Evolutionary conservation across 2,329 filamentous ascomycete genomes (phyloP).

Genomic region (Teratosphaeria viscida): DNA sequence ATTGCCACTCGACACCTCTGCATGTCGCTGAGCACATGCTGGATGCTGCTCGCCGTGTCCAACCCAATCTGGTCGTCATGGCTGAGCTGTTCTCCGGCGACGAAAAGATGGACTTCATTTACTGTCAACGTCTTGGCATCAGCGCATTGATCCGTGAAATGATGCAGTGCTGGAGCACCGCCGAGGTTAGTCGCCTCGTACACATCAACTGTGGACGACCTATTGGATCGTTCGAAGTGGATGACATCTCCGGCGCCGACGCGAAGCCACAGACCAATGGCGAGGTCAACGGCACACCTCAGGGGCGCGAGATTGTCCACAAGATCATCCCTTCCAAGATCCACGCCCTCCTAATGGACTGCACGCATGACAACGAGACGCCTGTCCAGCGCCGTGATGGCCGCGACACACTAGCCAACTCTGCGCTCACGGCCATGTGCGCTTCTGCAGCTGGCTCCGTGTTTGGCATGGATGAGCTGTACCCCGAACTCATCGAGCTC

Average conservation of each 20-base stretch:
- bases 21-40: conserved; percentile 91
- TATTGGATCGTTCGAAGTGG: conserved; percentile 94
- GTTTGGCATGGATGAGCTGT: conserved; percentile 96
- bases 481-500: conserved; percentile 83
- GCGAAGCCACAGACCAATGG: conserved; percentile 23
- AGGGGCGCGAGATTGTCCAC: conserved; percentile 56
- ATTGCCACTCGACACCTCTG: conserved; percentile 91
- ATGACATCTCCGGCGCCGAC: conserved; percentile 63
- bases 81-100: conserved; percentile 94
- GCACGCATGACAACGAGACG: conserved; percentile 95
- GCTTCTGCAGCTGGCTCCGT: conserved; percentile 89
- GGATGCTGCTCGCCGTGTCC: conserved; percentile 79
- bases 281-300: conserved; percentile 22
- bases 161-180: conserved; percentile 97
- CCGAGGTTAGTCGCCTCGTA: conserved; percentile 81
- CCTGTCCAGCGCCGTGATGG: conserved; percentile 92
- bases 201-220: conserved; percentile 88
- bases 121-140: conserved; percentile 84
- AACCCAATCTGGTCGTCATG: conserved; percentile 81
- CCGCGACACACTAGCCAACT: conserved; percentile 85
- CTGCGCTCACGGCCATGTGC: conserved; percentile 92
- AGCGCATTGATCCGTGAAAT: conserved; percentile 90
- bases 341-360: conserved; percentile 96
- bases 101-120: conserved; percentile 91
- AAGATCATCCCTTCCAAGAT: conserved; percentile 80